Evolutionary conservation across 257 asterid genomes (phyloP).

Genomic region (Solanum arcanum): DNA sequence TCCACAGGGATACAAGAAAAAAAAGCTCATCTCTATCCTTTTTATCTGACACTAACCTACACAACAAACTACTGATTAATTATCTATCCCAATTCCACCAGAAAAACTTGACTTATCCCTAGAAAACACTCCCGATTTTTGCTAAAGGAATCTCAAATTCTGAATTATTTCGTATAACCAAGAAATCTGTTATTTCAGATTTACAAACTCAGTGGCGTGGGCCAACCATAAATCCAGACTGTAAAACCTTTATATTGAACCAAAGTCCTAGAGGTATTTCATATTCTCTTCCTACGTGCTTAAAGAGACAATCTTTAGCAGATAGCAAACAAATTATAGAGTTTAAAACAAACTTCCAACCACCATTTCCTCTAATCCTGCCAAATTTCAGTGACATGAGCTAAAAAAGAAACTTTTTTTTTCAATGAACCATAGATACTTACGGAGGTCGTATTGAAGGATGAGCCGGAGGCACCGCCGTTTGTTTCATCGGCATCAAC

Average conservation of each 20-base stretch:
- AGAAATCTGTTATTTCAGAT: background rate
- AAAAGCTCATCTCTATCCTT: background rate
- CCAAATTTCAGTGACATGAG: background rate
- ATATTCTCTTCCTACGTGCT: background rate
- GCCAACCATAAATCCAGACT: background rate
- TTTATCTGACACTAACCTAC: background rate
- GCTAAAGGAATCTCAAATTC: background rate
- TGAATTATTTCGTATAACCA: background rate
- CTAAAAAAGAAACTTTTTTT: background rate
- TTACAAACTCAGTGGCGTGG: background rate
- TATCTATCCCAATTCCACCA: background rate
- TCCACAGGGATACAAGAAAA: background rate
- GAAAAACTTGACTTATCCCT: background rate
- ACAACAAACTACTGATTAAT: background rate
- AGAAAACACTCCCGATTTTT: background rate
- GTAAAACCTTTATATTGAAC: background rate
- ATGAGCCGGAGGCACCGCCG: constrained; percentile 34
- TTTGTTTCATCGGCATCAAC: constrained; percentile 41
- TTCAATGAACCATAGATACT: constrained; percentile 4
- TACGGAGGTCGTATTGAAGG: constrained; percentile 62
- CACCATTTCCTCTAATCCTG: background rate
- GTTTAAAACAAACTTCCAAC: background rate
- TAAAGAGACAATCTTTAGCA: background rate
- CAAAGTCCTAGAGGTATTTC: background rate
- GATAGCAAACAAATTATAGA: background rate